phyloP scores from a whole-genome alignment of 148 eudicot species.

The Camellia granthamiana region DNA sequence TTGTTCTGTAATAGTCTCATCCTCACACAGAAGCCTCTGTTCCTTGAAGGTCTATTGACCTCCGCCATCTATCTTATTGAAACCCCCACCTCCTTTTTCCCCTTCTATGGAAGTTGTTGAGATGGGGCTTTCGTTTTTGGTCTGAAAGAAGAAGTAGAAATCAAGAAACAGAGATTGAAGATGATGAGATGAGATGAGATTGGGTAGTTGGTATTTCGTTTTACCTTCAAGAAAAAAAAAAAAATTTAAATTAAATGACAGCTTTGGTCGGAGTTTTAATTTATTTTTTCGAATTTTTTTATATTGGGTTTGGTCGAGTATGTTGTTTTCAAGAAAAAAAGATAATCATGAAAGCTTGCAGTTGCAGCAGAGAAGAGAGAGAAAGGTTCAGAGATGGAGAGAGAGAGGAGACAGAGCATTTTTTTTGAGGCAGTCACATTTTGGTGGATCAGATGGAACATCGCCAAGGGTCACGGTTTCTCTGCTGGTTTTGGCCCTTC shows the following conservation, averaged over 20 bases:
- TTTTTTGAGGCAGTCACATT: not conserved
- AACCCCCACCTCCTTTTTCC: not conserved
- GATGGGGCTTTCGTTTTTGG: conserved; percentile 14
- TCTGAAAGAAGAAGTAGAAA: conserved; percentile 7
- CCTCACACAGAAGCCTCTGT: conserved; percentile 47
- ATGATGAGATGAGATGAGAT: too few species aligned
- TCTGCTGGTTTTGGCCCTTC: conserved; percentile 8
- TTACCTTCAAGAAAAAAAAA: not conserved
- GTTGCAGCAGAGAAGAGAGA: not conserved
- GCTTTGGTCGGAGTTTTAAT: not conserved
- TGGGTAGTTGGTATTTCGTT: conserved; percentile 16
- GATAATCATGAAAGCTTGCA: conserved; percentile 8
- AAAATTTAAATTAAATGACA: not conserved
- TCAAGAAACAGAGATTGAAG: conserved; percentile 9
- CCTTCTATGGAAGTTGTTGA: conserved; percentile 1
- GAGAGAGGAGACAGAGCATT: not conserved
- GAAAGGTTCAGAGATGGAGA: not conserved
- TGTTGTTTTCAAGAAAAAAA: conserved; percentile 12
- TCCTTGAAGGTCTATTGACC: conserved; percentile 9
- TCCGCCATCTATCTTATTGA: conserved; percentile 16
- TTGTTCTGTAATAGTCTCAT: conserved; percentile 35
- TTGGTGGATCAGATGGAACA: conserved; percentile 15
- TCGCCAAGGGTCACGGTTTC: conserved; percentile 13
- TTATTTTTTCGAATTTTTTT: not conserved
- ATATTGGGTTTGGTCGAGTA: conserved; percentile 1